Percentiles rank a stretch among this genome's conserved stretches.
These are phyloP conservation scores for Apium graveolens DNA, from an alignment of 129 eudicot species.

Conservation along the genomic window DNA sequence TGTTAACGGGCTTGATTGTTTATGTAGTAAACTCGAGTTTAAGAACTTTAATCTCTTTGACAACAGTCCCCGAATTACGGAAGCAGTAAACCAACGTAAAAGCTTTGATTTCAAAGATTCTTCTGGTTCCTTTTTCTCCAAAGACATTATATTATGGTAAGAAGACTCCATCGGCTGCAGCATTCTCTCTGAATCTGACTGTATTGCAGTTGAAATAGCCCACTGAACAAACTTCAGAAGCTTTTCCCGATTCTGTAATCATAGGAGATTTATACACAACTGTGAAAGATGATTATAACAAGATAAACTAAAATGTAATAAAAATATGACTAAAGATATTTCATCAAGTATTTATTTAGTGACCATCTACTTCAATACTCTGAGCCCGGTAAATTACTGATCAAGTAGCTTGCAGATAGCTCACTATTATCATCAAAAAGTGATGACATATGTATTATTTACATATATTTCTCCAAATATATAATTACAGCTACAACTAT, in stretches of 20 bases:
- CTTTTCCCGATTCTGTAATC: constrained; percentile 50
- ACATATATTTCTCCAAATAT: too few species aligned
- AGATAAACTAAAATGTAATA: not conserved
- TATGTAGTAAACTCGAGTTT: constrained; percentile 13
- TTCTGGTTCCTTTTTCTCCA: constrained; percentile 23
- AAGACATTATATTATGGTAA: not conserved
- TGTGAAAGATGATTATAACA: not conserved
- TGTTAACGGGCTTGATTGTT: constrained; percentile 17
- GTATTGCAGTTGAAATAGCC: constrained; percentile 64
- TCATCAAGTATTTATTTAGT: not conserved
- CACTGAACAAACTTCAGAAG: constrained; percentile 53
- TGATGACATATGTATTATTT: not conserved
- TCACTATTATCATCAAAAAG: not conserved
- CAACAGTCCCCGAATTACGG: constrained; percentile 43
- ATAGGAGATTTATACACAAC: not conserved
- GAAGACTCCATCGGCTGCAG: constrained; percentile 21
- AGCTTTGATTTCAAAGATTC: constrained; percentile 61
- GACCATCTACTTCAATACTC: not conserved
- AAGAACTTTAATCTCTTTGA: constrained; percentile 21
- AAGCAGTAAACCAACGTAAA: constrained; percentile 82
- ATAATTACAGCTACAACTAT: not conserved
- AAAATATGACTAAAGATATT: too few species aligned
- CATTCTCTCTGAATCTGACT: constrained; percentile 16
- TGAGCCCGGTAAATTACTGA: not conserved
- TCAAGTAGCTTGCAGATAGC: not conserved